Conservation (phyloP, 2,329 filamentous ascomycete genomes). For the Ophiostoma ulmi region DNA sequence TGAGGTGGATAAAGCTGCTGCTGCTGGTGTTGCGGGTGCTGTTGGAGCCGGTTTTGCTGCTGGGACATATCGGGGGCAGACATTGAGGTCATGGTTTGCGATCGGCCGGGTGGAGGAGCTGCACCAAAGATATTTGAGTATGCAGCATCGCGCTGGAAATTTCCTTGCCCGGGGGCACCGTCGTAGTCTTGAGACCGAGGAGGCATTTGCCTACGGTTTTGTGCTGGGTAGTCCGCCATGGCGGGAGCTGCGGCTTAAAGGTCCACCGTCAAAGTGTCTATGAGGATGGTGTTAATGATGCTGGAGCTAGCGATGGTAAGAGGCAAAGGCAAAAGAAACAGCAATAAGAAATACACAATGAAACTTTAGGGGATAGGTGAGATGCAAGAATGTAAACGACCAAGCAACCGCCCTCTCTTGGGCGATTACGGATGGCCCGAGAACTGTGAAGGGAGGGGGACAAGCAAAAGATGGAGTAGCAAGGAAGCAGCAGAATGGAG, state of each 20-base stretch:
- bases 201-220: conserved; percentile 41
- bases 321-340: background rate
- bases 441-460: conserved; percentile 37
- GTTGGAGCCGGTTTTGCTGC: conserved; percentile 33
- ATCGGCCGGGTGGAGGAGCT: conserved; percentile 70
- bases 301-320: background rate
- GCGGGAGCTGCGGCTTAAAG: conserved; percentile 19
- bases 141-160: conserved; percentile 81
- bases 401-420: background rate
- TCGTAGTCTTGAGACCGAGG: conserved; percentile 48
- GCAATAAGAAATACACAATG: background rate
- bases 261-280: conserved; percentile 13
- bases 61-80: conserved; percentile 51
- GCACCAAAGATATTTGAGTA: conserved; percentile 95
- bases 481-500: conserved; percentile 11
- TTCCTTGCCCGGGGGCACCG: conserved; percentile 37
- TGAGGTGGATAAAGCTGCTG: conserved; percentile 16
- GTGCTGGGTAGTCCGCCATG: conserved; percentile 56
- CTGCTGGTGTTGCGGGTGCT: conserved; percentile 20
- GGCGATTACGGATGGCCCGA: conserved; percentile 11
- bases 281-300: background rate
- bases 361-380: background rate
- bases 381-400: background rate
- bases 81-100: conserved; percentile 90
- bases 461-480: conserved; percentile 8